phyloP scores from a whole-genome alignment of 768 basidiomycete genomes.

The Cantharellus cinnabarinus region DNA sequence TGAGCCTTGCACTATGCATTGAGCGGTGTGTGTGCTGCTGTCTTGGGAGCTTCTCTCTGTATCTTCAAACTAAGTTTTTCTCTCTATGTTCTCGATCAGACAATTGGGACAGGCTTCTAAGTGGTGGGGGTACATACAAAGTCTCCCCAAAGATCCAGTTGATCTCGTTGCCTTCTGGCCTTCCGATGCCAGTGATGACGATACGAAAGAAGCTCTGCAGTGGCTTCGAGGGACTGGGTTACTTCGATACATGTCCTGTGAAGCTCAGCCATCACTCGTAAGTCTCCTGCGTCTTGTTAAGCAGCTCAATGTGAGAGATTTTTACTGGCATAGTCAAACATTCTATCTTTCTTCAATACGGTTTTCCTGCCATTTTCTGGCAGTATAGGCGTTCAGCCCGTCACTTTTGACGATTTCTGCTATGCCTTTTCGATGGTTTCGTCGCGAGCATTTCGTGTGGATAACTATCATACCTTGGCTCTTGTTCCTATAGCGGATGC shows the following conservation, averaged over 20 bases:
- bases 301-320: neutral
- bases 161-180: slow-evolving; percentile 18
- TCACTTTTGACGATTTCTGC: slow-evolving; percentile 20
- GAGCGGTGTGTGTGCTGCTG: neutral
- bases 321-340: neutral
- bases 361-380: neutral
- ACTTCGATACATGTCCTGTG: neutral
- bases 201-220: slow-evolving; percentile 9
- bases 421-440: slow-evolving; percentile 49
- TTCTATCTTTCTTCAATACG: neutral
- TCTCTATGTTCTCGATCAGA: neutral
- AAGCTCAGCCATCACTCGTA: neutral
- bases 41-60: neutral
- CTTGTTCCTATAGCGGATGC: slow-evolving; percentile 76
- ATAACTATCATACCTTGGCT: slow-evolving; percentile 56
- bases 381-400: neutral
- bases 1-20: neutral
- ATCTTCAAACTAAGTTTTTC: neutral
- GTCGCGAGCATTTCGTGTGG: slow-evolving; percentile 66
- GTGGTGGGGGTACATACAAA: slow-evolving; percentile 19
- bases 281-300: slow-evolving; percentile 1
- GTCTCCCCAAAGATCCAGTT: slow-evolving; percentile 14
- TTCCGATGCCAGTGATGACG: slow-evolving; percentile 10
- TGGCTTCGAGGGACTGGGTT: slow-evolving; percentile 16
- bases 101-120: slow-evolving; percentile 11